Evolutionary conservation across 495 filamentous ascomycete genomes (phyloP).

Genomic region (Tuber microsphaerosporum): DNA sequence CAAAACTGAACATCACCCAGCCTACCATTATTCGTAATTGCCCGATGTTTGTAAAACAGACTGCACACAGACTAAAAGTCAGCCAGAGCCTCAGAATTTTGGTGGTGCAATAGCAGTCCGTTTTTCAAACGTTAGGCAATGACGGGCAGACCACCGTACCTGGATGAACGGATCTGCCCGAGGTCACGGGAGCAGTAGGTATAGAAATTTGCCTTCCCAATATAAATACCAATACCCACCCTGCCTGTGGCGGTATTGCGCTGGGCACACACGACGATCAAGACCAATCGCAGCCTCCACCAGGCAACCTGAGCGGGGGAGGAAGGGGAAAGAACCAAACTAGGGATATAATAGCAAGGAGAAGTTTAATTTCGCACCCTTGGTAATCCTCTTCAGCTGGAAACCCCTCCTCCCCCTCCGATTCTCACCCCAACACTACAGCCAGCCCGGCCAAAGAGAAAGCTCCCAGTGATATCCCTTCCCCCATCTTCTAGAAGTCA

Average conservation of each 20-base stretch:
- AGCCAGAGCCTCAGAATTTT: too few species aligned
- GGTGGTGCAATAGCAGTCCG: too few species aligned
- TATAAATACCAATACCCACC: neutral
- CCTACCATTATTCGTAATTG: neutral
- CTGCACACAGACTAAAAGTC: too few species aligned
- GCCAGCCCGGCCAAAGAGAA: neutral
- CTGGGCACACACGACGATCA: neutral
- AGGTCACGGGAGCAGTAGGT: neutral
- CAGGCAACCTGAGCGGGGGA: neutral
- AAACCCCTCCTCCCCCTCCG: too few species aligned
- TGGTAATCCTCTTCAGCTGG: neutral
- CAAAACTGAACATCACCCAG: neutral
- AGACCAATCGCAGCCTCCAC: neutral
- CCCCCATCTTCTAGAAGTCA: neutral
- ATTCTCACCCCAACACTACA: neutral
- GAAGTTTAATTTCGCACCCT: neutral
- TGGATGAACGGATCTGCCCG: neutral
- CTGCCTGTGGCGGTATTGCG: neutral
- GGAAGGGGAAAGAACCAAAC: neutral
- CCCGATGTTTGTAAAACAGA: too few species aligned
- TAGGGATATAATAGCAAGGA: neutral
- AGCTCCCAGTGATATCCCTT: too few species aligned
- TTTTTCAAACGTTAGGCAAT: too few species aligned
- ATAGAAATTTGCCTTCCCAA: neutral
- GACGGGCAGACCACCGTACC: neutral